These are phyloP conservation scores for Pulveroboletus sp. DNA, from an alignment of 768 basidiomycete genomes.

Conservation along the genomic window DNA sequence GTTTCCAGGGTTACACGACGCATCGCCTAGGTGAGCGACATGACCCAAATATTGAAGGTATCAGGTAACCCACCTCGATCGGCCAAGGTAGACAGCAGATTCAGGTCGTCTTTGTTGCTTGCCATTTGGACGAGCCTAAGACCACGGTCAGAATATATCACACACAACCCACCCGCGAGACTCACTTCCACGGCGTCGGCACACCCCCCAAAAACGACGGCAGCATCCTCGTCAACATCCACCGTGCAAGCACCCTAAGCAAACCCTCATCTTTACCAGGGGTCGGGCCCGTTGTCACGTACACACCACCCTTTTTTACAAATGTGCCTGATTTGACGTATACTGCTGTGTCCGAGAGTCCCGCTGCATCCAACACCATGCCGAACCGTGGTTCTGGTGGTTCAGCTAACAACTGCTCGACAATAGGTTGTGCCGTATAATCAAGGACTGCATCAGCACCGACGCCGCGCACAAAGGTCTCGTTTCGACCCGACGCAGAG, in stretches of 20 bases:
- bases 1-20: conserved; percentile 21
- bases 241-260: background rate
- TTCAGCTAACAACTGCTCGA: conserved; percentile 39
- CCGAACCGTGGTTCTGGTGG: conserved; percentile 51
- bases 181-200: conserved; percentile 44
- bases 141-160: background rate
- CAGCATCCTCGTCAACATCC: conserved; percentile 5
- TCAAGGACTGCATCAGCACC: conserved; percentile 73
- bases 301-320: conserved; percentile 46
- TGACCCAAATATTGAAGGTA: background rate
- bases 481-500: conserved; percentile 57
- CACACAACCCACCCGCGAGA: background rate
- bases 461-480: conserved; percentile 47
- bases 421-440: conserved; percentile 51
- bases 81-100: conserved; percentile 34
- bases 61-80: conserved; percentile 35
- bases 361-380: conserved; percentile 57
- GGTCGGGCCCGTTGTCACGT: conserved; percentile 48
- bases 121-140: conserved; percentile 27
- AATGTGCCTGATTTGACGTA: conserved; percentile 37
- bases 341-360: conserved; percentile 42
- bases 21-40: background rate
- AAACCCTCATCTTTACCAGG: conserved; percentile 27
- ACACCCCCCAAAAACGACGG: conserved; percentile 54
- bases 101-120: conserved; percentile 33